Conservation (phyloP, 257 asterid genomes). For the Agastache rugosa region DNA sequence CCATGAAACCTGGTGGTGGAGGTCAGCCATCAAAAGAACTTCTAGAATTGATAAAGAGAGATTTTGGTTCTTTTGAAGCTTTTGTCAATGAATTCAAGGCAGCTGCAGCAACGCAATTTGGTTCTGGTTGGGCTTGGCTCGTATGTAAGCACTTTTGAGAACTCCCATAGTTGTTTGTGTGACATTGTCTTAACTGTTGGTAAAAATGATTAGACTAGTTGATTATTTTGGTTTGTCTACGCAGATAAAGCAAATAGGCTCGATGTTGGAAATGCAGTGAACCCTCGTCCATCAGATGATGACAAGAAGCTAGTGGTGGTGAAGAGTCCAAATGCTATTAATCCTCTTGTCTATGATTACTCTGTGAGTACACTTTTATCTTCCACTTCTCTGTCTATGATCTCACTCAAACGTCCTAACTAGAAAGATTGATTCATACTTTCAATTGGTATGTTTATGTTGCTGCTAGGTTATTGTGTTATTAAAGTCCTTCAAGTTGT, state of each 20-base stretch:
- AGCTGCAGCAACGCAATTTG: slow-evolving; percentile 92
- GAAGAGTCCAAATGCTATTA: slow-evolving; percentile 94
- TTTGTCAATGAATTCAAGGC: slow-evolving; percentile 76
- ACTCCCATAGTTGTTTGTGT: background rate
- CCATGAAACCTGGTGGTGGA: slow-evolving; percentile 96
- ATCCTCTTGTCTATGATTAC: slow-evolving; percentile 96
- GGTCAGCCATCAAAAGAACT: slow-evolving; percentile 85
- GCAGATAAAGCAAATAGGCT: slow-evolving; percentile 88
- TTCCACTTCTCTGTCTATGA: background rate
- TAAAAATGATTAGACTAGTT: background rate
- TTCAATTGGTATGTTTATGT: background rate
- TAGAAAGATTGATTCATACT: background rate
- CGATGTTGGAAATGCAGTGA: slow-evolving; percentile 75
- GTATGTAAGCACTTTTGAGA: slow-evolving; percentile 61
- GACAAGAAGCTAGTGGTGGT: slow-evolving; percentile 87
- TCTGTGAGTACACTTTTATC: slow-evolving; percentile 55
- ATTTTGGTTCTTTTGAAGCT: slow-evolving; percentile 86
- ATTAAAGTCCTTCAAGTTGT: background rate
- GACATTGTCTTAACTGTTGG: background rate
- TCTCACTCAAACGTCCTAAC: background rate
- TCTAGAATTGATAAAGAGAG: slow-evolving; percentile 72
- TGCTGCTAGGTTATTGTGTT: too few relatives aligned
- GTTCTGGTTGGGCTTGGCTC: slow-evolving; percentile 99
- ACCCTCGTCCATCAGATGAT: slow-evolving; percentile 79
- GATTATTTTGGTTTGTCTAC: slow-evolving; percentile 13